Percentiles rank a stretch among this genome's conserved stretches.
phyloP scores from a whole-genome alignment of 2,329 filamentous ascomycete species.

The Botrytis deweyae region DNA sequence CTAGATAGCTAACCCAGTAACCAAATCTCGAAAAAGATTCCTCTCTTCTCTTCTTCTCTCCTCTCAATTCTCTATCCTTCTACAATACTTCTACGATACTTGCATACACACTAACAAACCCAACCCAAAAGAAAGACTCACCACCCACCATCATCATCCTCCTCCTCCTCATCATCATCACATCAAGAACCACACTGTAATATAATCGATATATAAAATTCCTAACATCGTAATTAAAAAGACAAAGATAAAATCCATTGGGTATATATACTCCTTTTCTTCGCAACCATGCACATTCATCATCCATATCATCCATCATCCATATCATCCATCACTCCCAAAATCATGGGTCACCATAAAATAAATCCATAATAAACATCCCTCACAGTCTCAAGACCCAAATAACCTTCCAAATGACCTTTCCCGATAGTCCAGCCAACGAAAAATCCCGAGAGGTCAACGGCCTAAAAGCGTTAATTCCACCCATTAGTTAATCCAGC shows the following conservation, averaged over 20 bases:
- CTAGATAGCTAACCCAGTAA: not conserved
- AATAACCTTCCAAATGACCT: not conserved
- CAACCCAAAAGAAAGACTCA: not conserved
- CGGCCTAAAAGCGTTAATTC: not conserved
- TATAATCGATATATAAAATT: not conserved
- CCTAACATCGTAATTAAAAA: constrained; percentile 27
- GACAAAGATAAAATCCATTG: not conserved
- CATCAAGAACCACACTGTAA: not conserved
- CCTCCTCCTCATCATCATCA: not conserved
- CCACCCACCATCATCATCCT: not conserved
- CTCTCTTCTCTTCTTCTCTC: too few relatives aligned
- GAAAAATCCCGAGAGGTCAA: not conserved
- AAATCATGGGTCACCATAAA: not conserved
- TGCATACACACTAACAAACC: not conserved
- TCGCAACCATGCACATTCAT: not conserved
- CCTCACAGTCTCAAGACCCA: not conserved
- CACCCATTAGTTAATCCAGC: constrained; percentile 1
- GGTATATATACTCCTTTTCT: constrained; percentile 19
- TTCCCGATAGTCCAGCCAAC: not conserved
- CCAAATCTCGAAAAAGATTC: not conserved
- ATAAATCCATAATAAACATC: not conserved
- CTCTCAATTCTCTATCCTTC: not conserved
- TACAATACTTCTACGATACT: not conserved
- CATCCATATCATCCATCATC: not conserved
- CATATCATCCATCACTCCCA: constrained; percentile 1